phyloP scores from a whole-genome alignment of 768 basidiomycete species.

The Russula foetens region DNA sequence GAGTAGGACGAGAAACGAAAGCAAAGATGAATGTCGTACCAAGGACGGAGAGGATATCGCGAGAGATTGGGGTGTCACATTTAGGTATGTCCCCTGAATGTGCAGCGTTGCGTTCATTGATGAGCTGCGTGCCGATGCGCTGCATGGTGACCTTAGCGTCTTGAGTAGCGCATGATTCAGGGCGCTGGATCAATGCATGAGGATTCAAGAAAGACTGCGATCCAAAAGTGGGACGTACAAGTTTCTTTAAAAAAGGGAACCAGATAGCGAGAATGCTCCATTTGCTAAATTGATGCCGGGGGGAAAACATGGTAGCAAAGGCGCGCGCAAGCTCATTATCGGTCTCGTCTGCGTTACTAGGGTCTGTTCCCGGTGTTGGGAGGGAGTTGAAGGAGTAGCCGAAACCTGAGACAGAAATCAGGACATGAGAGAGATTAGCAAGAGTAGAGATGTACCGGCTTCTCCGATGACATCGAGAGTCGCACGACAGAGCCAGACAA shows the following conservation, averaged over 20 bases:
- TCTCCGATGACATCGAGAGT: conserved; percentile 75
- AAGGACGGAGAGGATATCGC: conserved; percentile 19
- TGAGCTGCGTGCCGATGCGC: conserved; percentile 18
- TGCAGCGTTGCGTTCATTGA: conserved; percentile 9
- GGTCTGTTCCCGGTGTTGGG: conserved; percentile 28
- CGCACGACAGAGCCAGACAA: conserved; percentile 55
- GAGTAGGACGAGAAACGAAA: not conserved
- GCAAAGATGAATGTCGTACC: conserved; percentile 7
- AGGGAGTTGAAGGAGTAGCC: conserved; percentile 47
- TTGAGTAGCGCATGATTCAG: conserved; percentile 2
- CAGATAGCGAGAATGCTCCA: conserved; percentile 47
- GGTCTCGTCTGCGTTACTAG: conserved; percentile 27
- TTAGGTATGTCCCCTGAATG: not conserved
- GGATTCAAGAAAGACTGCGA: conserved; percentile 28
- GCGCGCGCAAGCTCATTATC: conserved; percentile 48
- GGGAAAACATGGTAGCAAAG: conserved; percentile 45
- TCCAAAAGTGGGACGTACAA: conserved; percentile 34
- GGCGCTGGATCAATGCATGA: conserved; percentile 2
- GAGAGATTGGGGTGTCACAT: not conserved
- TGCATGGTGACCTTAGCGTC: conserved; percentile 12
- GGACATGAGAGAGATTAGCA: not conserved
- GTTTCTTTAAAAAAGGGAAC: conserved; percentile 47
- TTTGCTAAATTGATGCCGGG: conserved; percentile 43
- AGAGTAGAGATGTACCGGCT: conserved; percentile 35
- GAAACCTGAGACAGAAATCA: conserved; percentile 37